phyloP scores from a whole-genome alignment of 1,139 yeast species.

The Sugiyamaella novakii region DNA sequence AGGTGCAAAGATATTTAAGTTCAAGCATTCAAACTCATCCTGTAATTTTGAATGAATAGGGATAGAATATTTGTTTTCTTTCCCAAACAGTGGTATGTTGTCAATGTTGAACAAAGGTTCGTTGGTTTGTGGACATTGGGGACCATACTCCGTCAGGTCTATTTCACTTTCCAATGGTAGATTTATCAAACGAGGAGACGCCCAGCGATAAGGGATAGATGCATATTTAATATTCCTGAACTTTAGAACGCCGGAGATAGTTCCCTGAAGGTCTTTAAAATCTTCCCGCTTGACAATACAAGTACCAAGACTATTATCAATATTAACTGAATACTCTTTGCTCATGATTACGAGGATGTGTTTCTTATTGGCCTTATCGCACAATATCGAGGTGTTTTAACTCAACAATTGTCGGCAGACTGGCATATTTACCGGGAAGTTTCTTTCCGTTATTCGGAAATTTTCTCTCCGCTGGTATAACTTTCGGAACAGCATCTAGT shows the following conservation, averaged over 20 bases:
- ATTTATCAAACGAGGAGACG: background rate
- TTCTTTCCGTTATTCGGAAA: background rate
- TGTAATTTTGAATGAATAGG: background rate
- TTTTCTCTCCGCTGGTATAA: background rate
- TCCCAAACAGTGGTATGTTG: slow-evolving; percentile 2
- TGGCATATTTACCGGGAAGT: too few relatives aligned
- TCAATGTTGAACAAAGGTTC: background rate
- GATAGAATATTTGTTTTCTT: background rate
- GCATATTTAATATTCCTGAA: slow-evolving; percentile 12
- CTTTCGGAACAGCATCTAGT: too few relatives aligned
- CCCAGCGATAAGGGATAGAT: background rate
- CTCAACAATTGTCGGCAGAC: too few relatives aligned
- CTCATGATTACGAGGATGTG: too few relatives aligned
- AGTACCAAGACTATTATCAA: background rate
- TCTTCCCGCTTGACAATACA: background rate
- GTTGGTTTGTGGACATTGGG: slow-evolving; percentile 8
- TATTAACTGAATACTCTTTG: background rate
- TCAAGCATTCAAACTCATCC: slow-evolving; percentile 21
- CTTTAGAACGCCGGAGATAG: background rate
- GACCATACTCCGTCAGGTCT: slow-evolving; percentile 1
- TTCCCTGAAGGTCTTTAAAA: background rate
- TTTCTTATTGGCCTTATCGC: too few relatives aligned
- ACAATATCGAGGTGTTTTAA: too few relatives aligned
- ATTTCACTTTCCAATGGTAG: background rate
- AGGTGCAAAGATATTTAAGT: slow-evolving; percentile 18